Evolutionary conservation across 2,329 filamentous ascomycete genomes (phyloP), one percentile per base, ranked within the genome.

Genomic region (Neonectria punicea): DNA sequence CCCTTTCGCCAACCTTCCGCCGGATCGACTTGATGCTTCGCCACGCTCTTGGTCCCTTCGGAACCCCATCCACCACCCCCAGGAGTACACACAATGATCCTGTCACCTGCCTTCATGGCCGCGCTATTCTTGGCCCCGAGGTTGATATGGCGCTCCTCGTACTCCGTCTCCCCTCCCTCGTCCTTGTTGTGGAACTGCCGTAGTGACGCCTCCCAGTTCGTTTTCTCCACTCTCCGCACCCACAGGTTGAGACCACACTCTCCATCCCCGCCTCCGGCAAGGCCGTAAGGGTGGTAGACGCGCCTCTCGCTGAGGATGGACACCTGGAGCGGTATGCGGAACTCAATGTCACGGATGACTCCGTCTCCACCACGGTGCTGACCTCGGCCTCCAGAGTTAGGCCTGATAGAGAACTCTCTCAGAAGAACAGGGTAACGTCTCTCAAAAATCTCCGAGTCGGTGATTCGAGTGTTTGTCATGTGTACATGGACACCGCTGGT

Each of bases 401-500:
- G 70, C 2, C 92, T 80, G 13, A 94, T 80, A 6, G 86, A 86
- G 74, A 94, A 94, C 73, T 93, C 87, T 2, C 89, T 83, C 13
- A 95, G 81, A 0, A 94, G 78, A 1, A 94, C 91, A 0, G 92
- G 92, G 73, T 94, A 94, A 3, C 81, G 74, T 39, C 80, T 74
- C 69, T 83, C 81, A 18, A 83, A 82, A 20, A 83, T 81, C 64
- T 83, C 81, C 4, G 80, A 79, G 68, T 83, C 81, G 0, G 81
- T 94, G 75, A 94, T 94, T 7, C 92, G 87, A 6, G 92, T 94
- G 74, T 95, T 95, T 1, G 92, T 94, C 92, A 94, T 83, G 71
- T 83, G 81, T 4, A 80, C 80, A 63, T 83, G 81, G 14, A 83
- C 81, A 10, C 81, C 81, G 18, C 79, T 82, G 9, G 80, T 81